Percentiles rank a stretch among this genome's conserved stretches.
These are phyloP conservation scores for Parachlorella kessleri DNA, from an alignment of 139 green algal genomes.

Conservation along the genomic window DNA sequence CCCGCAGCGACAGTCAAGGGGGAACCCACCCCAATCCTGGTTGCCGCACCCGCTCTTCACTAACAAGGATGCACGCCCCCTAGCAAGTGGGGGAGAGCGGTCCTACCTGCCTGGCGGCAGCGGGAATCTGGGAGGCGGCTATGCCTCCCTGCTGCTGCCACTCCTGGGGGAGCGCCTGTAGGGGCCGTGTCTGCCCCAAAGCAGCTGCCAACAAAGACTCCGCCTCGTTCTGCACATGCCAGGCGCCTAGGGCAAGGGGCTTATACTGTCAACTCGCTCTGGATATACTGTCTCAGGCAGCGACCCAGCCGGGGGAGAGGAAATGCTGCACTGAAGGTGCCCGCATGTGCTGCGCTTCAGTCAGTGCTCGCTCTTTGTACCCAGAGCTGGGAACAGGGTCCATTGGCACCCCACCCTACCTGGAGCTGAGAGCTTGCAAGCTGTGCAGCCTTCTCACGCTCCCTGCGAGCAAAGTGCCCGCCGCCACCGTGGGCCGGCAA, in stretches of 20 bases:
- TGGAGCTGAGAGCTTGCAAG: slow-evolving; percentile 9
- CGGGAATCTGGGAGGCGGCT: neutral
- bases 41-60: neutral
- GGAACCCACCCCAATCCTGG: neutral
- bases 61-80: no score
- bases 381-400: slow-evolving; percentile 12
- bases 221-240: neutral
- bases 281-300: no score
- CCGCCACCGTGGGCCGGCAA: slow-evolving; percentile 6
- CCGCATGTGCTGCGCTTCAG: neutral
- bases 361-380: no score
- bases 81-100: no score
- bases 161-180: neutral
- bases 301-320: neutral
- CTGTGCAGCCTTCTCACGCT: neutral
- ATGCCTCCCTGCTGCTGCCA: neutral
- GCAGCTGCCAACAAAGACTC: neutral
- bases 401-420: slow-evolving; percentile 30
- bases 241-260: neutral
- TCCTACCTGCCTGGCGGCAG: no score
- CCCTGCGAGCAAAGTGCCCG: slow-evolving; percentile 38
- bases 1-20: neutral
- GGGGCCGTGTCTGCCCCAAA: neutral
- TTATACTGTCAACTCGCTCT: no score
- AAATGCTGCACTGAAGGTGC: neutral